These are phyloP conservation scores for Chrysanthemum seticuspe DNA, from an alignment of 129 eudicot species.

Conservation along the genomic window DNA sequence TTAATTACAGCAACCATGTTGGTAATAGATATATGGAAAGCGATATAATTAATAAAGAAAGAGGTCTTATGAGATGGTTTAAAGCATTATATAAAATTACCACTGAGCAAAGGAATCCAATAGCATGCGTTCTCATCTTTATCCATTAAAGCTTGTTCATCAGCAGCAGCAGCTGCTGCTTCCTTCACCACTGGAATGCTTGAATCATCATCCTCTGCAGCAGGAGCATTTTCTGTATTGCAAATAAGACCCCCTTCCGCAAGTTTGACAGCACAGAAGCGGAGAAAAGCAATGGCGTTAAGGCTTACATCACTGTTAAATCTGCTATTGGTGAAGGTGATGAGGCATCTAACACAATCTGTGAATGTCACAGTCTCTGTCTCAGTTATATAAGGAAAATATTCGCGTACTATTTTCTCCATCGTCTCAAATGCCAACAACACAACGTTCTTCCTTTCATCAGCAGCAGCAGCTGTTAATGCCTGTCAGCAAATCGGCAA, in stretches of 20 bases:
- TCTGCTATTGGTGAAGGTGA: slow-evolving; percentile 90
- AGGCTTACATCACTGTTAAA: slow-evolving; percentile 95
- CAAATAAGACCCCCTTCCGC: slow-evolving; percentile 89
- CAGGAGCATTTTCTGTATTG: slow-evolving; percentile 41
- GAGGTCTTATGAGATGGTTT: slow-evolving; percentile 14
- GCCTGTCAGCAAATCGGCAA: slow-evolving; percentile 45
- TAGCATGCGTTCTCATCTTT: slow-evolving; percentile 65
- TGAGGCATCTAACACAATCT: slow-evolving; percentile 93
- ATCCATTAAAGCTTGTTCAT: slow-evolving; percentile 43
- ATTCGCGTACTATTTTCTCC: slow-evolving; percentile 97
- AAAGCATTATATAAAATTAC: slow-evolving; percentile 32
- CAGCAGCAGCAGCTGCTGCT: slow-evolving; percentile 33
- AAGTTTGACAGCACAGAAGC: slow-evolving; percentile 96
- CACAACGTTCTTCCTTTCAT: slow-evolving; percentile 94
- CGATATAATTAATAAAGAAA: not conserved
- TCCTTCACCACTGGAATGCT: slow-evolving; percentile 33
- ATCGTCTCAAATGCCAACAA: slow-evolving; percentile 93
- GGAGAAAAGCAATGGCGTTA: slow-evolving; percentile 98
- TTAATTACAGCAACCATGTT: slow-evolving; percentile 6
- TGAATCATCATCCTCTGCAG: slow-evolving; percentile 39
- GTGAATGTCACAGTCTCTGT: slow-evolving; percentile 82
- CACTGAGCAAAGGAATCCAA: slow-evolving; percentile 94
- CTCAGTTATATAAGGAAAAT: slow-evolving; percentile 95
- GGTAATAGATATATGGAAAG: not conserved
- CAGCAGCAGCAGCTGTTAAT: slow-evolving; percentile 96